Evolutionary conservation across 371 early-diverging fungal genomes (phyloP).

Genomic region (Mucor racemosus): DNA sequence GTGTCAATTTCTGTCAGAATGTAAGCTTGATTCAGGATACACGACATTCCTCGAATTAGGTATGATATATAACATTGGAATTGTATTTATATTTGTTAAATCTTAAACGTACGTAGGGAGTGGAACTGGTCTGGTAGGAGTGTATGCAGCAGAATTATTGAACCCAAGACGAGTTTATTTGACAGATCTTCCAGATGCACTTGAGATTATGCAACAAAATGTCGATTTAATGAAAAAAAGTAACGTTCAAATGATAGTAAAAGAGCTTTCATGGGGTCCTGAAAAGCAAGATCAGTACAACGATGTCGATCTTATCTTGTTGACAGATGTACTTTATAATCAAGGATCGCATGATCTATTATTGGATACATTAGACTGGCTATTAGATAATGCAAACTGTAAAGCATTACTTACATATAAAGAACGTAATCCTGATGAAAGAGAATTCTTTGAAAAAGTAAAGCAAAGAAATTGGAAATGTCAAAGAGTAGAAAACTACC

Average conservation of each 20-base stretch:
- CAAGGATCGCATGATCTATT: slow-evolving; percentile 45
- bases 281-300: slow-evolving; percentile 10
- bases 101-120: slow-evolving; percentile 30
- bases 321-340: slow-evolving; percentile 55
- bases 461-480: slow-evolving; percentile 24
- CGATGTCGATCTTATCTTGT: slow-evolving; percentile 37
- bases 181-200: slow-evolving; percentile 48
- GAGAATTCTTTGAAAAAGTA: slow-evolving; percentile 45
- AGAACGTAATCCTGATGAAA: slow-evolving; percentile 51
- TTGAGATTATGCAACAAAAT: slow-evolving; percentile 44
- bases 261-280: slow-evolving; percentile 42
- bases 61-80: slow-evolving; percentile 5
- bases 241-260: slow-evolving; percentile 18
- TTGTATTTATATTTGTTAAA: not conserved
- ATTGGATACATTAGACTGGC: slow-evolving; percentile 40
- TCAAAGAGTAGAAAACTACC: slow-evolving; percentile 14
- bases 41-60: slow-evolving; percentile 37
- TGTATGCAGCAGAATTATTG: slow-evolving; percentile 42
- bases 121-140: slow-evolving; percentile 54
- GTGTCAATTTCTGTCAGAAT: slow-evolving; percentile 33
- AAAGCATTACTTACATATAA: slow-evolving; percentile 43
- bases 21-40: slow-evolving; percentile 9
- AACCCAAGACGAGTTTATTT: slow-evolving; percentile 30
- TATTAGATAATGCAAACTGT: slow-evolving; percentile 22
- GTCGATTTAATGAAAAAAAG: slow-evolving; percentile 16